Conservation (phyloP, 2,329 filamentous ascomycete species). For the Penicillium nordicum region DNA sequence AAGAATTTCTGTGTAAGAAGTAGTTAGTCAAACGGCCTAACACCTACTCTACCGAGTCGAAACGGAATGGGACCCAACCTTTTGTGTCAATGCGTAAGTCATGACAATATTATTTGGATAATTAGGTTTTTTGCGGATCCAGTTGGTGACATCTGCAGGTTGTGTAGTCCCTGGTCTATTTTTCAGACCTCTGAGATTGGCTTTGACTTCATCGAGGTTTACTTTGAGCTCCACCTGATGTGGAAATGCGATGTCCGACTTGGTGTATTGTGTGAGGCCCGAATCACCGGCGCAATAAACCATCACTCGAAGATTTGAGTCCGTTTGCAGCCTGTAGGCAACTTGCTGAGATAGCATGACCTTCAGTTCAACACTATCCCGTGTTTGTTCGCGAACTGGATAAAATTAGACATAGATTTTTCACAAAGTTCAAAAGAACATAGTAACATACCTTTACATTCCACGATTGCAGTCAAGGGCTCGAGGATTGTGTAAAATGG, state of each 20-base stretch:
- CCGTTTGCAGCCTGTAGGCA: conserved; percentile 55
- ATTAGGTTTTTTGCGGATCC: conserved; percentile 62
- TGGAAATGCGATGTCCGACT: conserved; percentile 77
- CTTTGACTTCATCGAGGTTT: conserved; percentile 82
- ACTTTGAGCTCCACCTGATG: conserved; percentile 89
- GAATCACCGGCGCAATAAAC: conserved; percentile 73
- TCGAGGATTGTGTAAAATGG: conserved; percentile 77
- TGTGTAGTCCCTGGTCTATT: conserved; percentile 94
- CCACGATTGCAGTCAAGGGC: conserved; percentile 61
- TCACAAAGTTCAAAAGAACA: neutral
- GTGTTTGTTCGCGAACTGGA: conserved; percentile 57
- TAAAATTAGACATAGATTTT: conserved; percentile 18
- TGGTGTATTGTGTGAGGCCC: conserved; percentile 54
- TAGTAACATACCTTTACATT: conserved; percentile 65
- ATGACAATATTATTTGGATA: conserved; percentile 78
- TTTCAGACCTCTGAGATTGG: conserved; percentile 91
- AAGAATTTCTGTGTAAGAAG: conserved; percentile 61
- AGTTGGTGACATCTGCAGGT: conserved; percentile 83
- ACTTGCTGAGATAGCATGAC: conserved; percentile 55
- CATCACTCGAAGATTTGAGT: conserved; percentile 69
- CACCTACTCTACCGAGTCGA: neutral
- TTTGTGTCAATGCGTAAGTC: conserved; percentile 87
- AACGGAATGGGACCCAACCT: conserved; percentile 56
- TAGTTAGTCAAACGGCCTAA: neutral
- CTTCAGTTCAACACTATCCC: conserved; percentile 58